Conservation (phyloP, 352 stramenopile species). For the Pythium biforme region DNA sequence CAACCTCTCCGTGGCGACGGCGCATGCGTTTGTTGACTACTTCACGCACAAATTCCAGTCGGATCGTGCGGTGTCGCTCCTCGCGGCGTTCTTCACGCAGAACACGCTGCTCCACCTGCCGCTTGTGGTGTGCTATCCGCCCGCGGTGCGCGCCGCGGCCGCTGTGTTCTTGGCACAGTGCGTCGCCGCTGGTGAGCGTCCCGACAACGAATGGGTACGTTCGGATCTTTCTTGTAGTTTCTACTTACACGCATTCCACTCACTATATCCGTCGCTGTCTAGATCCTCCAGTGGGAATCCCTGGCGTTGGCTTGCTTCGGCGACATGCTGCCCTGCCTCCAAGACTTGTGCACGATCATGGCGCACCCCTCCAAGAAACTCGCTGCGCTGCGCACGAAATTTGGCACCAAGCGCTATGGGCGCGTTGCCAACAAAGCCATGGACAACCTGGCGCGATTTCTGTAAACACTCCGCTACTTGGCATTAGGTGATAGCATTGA, state of each 20-base stretch:
- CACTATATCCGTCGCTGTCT: too few species aligned
- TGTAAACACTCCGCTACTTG: not conserved
- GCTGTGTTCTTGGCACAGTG: slow-evolving; percentile 45
- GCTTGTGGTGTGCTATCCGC: slow-evolving; percentile 44
- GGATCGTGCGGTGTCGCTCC: slow-evolving; percentile 35
- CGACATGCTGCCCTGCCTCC: slow-evolving; percentile 18
- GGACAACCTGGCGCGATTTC: slow-evolving; percentile 9
- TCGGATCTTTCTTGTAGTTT: not conserved
- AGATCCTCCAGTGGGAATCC: not conserved
- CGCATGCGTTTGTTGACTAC: slow-evolving; percentile 94
- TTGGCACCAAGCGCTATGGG: slow-evolving; percentile 22
- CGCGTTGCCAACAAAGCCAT: slow-evolving; percentile 14
- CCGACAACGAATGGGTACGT: slow-evolving; percentile 20
- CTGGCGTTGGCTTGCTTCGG: not conserved
- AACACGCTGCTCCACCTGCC: slow-evolving; percentile 55
- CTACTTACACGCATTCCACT: not conserved
- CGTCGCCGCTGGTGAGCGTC: not conserved
- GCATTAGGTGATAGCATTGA: not conserved
- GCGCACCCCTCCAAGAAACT: slow-evolving; percentile 19
- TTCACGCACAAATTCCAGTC: slow-evolving; percentile 88
- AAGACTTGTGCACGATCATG: slow-evolving; percentile 15
- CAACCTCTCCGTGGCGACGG: slow-evolving; percentile 94
- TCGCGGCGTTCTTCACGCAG: slow-evolving; percentile 65
- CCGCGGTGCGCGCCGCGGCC: slow-evolving; percentile 47
- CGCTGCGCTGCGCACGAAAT: slow-evolving; percentile 17